Base-by-base conservation (phyloP, 169 alveolate genomes). In the Toxoplasma gondii region DNA sequence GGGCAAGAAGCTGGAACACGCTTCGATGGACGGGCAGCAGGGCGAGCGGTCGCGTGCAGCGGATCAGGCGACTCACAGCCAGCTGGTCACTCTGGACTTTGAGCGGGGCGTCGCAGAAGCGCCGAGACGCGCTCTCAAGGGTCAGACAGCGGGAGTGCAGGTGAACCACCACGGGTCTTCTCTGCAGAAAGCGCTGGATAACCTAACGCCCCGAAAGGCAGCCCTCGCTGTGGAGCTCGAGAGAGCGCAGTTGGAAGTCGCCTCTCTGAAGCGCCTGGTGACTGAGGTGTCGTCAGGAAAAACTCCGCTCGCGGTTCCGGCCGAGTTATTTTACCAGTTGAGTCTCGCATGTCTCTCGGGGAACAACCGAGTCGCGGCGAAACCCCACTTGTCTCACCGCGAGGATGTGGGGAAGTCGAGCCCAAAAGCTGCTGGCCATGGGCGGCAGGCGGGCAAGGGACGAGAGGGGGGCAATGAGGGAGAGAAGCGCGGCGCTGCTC, bases 231-330 rank as follows among this genome's bases (percentile, higher is more conserved):
- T 12, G 39, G 86, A 38, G 74, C 74, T 64, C 74, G 74, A 74
- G 39, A 16, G 58, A 4, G 88, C 49, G 7, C 88, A 22, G 53
- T 4, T 5, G 90, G 90, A 82, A 22, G 64, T 82, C 38, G 31
- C 12, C 39, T 29, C 64, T 0, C 24, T 82, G 67, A 82, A 41
- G 64, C 31, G 67, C 12, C 67, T 82, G 41, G 90, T 82, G 36
- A 41, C 53, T 39, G 38, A 41, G 9, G 41, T 82, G 17, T 41
- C 90, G 41, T 29, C 44, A 12, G 90, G 90, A 2, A 38, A 44
- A 31, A 31, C 41, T 12, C 90, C 90, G 31, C 64, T 82, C 34
- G n/a, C 90, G 4, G 90, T 82, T 27, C 90, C 90, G 19, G 67
- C 36, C 17, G 90, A 82, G 5, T 39, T 82, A 34, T 82, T 82